Percentiles rank a stretch among this genome's conserved stretches.
Evolutionary conservation across 2,329 filamentous ascomycete species (phyloP).

Genomic region (Clarireedia sp.): DNA sequence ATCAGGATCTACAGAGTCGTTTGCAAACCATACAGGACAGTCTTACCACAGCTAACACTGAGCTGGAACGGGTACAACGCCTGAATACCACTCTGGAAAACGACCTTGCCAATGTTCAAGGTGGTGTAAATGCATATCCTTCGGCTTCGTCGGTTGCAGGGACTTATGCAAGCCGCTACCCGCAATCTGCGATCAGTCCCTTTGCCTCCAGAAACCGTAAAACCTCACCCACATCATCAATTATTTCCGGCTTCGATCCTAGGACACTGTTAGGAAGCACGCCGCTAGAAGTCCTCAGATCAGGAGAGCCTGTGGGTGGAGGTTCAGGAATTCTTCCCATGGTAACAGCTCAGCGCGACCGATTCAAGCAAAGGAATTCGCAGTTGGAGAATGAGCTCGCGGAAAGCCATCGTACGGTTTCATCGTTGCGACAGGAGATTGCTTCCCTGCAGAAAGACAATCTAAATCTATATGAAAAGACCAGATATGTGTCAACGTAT

Average conservation of each 20-base stretch:
- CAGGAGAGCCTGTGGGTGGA: constrained; percentile 58
- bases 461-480: constrained; percentile 93
- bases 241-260: constrained; percentile 93
- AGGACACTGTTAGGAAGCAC: constrained; percentile 40
- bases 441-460: constrained; percentile 94
- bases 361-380: constrained; percentile 92
- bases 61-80: constrained; percentile 75
- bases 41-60: constrained; percentile 71
- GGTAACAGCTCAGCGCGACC: constrained; percentile 95
- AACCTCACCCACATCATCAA: constrained; percentile 89
- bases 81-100: constrained; percentile 87
- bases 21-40: constrained; percentile 77
- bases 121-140: constrained; percentile 77
- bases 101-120: constrained; percentile 80
- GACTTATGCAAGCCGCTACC: constrained; percentile 76
- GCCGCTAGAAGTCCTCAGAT: constrained; percentile 49
- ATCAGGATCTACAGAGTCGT: constrained; percentile 79
- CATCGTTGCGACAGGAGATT: constrained; percentile 81
- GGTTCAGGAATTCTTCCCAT: constrained; percentile 90
- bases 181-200: constrained; percentile 49
- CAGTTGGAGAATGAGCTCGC: constrained; percentile 88
- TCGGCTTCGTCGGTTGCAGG: constrained; percentile 88
- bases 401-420: constrained; percentile 72
- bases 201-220: constrained; percentile 49
- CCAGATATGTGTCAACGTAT: constrained; percentile 90